Base-by-base conservation (phyloP, 148 eudicot genomes). In the Diospyros kaki region DNA sequence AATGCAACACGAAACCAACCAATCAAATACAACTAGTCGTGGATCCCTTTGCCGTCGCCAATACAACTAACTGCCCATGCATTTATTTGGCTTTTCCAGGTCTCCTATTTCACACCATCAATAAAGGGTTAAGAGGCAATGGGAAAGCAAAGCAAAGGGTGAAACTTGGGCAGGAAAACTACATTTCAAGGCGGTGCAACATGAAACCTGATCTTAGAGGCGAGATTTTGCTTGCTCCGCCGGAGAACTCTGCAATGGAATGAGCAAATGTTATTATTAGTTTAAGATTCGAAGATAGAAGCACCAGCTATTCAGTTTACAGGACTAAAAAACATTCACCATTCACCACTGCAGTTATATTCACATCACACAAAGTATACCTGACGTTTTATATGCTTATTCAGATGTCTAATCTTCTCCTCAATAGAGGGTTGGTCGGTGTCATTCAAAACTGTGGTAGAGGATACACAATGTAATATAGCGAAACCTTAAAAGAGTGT, bases 171-270 rank as follows among this genome's bases (percentile, higher is more conserved):
- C 1, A 63, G 66, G 0, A 28, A n/a, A 58, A 58, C 4, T 3
- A 61, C 40, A 61, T 8, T 8, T 50, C 8, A 51, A 11, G 52
- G 42, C 58, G 14, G 40, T 38, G 58, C 63, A 54, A 28, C 5
- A 11, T 15, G 72, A 55, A 45, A 13, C 28, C 9, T 55, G 39
- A 48, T 68, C 77, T 89, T 68, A 89, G 70, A 89, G 59, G 46
- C 93, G 86, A 48, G 93, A 78, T 78, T 85, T 85, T 38, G 81
- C 81, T 51, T 72, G 87, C 72, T 71, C 81, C 73, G 45, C 38
- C 1, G 81, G 81, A 74, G 73, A 72, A 66, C 93, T 87, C 93
- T 89, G 81, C 81, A 79, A 59, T 67, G 3, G 51, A 68, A 17
- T 66, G 53, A n/a, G 18, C 40, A 38, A 44, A 28, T 14, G n/a